phyloP scores from a whole-genome alignment of 306 rosid species.

The Purshia tridentata region DNA sequence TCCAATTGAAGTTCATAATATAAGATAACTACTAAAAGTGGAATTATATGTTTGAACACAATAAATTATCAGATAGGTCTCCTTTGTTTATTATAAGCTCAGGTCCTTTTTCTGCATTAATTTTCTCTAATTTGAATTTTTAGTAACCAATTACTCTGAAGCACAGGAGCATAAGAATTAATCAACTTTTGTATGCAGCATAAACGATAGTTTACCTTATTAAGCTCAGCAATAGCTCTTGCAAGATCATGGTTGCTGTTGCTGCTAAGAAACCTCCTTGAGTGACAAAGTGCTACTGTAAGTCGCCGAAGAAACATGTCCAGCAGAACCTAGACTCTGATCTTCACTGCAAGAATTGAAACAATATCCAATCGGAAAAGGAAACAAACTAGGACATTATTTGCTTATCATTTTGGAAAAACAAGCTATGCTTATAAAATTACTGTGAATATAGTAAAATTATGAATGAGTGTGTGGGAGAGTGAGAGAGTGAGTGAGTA shows the following conservation, averaged over 20 bases:
- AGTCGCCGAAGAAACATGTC: constrained; percentile 67
- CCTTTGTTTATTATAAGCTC: neutral
- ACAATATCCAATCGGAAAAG: neutral
- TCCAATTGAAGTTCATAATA: neutral
- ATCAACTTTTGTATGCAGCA: neutral
- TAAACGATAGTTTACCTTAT: constrained; percentile 44
- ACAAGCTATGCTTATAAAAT: too few species aligned
- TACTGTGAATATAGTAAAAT: too few species aligned
- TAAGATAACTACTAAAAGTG: neutral
- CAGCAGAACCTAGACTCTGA: neutral
- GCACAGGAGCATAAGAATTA: neutral
- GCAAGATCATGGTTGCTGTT: constrained; percentile 45
- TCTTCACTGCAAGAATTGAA: constrained; percentile 1
- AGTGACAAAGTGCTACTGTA: constrained; percentile 39
- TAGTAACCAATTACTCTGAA: too few species aligned
- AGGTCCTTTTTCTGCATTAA: too few species aligned
- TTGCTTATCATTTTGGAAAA: neutral
- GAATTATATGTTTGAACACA: neutral
- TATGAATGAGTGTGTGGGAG: too few species aligned
- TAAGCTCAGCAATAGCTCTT: constrained; percentile 63
- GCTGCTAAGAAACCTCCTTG: constrained; percentile 56
- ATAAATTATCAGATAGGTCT: neutral
- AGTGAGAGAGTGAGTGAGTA: neutral
- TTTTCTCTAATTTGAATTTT: too few species aligned
- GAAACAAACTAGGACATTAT: neutral